Conservation (phyloP, 1,284 basidiomycete species). For the Tausonia pullulans region DNA sequence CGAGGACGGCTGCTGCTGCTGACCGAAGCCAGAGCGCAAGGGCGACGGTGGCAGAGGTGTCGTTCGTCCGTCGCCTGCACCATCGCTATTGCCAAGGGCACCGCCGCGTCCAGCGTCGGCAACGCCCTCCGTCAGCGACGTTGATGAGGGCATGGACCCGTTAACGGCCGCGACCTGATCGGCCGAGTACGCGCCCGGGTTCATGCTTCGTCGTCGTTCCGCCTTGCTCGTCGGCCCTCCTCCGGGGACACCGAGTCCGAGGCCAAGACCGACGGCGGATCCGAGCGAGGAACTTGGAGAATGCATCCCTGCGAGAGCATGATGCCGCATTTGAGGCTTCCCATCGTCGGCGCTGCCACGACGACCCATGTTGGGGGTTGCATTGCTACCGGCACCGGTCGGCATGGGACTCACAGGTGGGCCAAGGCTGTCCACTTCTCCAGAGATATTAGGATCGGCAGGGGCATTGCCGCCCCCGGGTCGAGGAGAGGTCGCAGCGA, state of each 20-base stretch:
- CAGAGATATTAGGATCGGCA: too few species aligned
- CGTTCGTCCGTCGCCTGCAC: constrained; percentile 21
- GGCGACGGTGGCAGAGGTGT: constrained; percentile 32
- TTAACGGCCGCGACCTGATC: not conserved
- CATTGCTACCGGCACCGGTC: too few species aligned
- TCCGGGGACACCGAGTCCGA: constrained; percentile 26
- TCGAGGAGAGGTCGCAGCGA: too few species aligned
- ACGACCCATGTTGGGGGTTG: too few species aligned
- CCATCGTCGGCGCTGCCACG: constrained; percentile 12
- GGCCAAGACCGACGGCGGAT: constrained; percentile 22
- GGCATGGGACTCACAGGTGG: too few species aligned
- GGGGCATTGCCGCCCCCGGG: too few species aligned
- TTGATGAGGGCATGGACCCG: not conserved
- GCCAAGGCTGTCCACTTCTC: too few species aligned
- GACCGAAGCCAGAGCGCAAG: constrained; percentile 24
- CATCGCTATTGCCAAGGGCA: too few species aligned
- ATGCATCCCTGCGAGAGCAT: not conserved
- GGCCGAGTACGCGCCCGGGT: constrained; percentile 27
- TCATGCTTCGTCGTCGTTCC: constrained; percentile 33
- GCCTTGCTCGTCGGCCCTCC: constrained; percentile 24
- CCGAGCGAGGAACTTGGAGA: constrained; percentile 11
- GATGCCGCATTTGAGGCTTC: not conserved
- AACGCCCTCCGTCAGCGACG: too few species aligned
- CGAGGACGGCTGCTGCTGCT: constrained; percentile 4
- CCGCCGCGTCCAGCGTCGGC: too few species aligned